Conservation (phyloP, 805 yeast species). For the Candida awuae region DNA sequence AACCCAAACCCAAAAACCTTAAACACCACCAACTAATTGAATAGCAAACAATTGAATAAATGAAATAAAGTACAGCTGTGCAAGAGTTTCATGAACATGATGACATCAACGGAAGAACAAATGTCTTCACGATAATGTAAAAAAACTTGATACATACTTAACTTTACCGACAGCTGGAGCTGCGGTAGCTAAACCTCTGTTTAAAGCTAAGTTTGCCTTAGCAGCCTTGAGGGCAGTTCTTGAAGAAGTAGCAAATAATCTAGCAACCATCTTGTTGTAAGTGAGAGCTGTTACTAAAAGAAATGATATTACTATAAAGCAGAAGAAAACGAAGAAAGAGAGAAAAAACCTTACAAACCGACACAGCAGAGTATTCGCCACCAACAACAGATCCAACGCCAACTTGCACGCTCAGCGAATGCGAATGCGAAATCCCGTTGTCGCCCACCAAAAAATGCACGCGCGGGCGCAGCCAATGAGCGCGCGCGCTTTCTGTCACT, state of each 20-base stretch:
- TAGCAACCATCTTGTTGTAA: conserved; percentile 33
- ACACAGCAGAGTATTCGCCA: no score
- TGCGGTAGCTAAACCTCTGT: conserved; percentile 73
- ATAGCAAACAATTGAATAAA: no score
- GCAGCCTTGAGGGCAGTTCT: conserved; percentile 87
- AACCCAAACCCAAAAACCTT: no score
- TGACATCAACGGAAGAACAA: not conserved
- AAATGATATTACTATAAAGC: conserved; percentile 1
- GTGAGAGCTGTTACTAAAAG: conserved; percentile 8
- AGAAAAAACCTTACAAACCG: not conserved
- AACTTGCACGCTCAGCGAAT: no score
- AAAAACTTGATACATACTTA: conserved; percentile 53
- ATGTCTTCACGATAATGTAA: not conserved
- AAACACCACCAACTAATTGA: no score
- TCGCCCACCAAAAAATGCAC: not conserved
- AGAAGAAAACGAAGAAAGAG: conserved; percentile 1
- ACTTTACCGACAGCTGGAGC: conserved; percentile 76
- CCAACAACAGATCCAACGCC: no score
- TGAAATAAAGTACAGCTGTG: no score
- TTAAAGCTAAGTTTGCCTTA: conserved; percentile 68
- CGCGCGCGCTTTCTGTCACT: no score
- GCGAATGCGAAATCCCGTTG: no score
- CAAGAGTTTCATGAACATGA: no score
- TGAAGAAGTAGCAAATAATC: conserved; percentile 57
- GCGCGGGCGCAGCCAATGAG: not conserved